These are phyloP conservation scores for Lasiodiplodia hormozganensis DNA, from an alignment of 2,329 filamentous ascomycete species.

Conservation along the genomic window DNA sequence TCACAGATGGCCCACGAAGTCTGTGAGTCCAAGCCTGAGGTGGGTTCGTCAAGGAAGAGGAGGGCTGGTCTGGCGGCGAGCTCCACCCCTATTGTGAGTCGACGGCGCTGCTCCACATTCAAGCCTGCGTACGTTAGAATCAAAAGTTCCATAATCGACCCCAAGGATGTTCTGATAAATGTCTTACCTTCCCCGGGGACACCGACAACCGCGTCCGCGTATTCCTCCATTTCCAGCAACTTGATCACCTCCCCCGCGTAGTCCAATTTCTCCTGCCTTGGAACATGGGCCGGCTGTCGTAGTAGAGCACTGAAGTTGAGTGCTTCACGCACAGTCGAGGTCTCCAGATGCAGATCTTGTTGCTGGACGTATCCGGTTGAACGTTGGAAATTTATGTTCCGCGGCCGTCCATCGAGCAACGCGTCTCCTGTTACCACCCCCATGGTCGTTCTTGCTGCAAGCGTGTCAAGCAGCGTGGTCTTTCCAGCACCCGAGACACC, in stretches of 20 bases:
- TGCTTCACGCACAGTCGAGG: conserved; percentile 86
- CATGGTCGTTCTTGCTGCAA: conserved; percentile 86
- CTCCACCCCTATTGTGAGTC: conserved; percentile 94
- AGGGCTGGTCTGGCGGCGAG: conserved; percentile 89
- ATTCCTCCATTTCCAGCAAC: conserved; percentile 87
- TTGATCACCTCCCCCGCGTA: conserved; percentile 93
- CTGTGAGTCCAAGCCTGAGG: conserved; percentile 90
- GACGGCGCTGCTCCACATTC: conserved; percentile 70
- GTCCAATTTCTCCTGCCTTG: conserved; percentile 77
- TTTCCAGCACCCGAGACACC: conserved; percentile 93
- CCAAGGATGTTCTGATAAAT: not conserved
- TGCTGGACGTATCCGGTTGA: conserved; percentile 94
- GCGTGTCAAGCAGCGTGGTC: conserved; percentile 84
- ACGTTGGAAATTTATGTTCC: conserved; percentile 84
- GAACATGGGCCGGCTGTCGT: conserved; percentile 78
- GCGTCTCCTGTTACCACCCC: conserved; percentile 88
- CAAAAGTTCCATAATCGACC: not conserved
- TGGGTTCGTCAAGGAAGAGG: conserved; percentile 93
- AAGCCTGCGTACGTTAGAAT: conserved; percentile 38
- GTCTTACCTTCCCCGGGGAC: conserved; percentile 78
- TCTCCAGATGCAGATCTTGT: conserved; percentile 86
- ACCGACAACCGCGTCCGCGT: conserved; percentile 89
- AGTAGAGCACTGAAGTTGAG: conserved; percentile 85
- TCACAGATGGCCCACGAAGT: conserved; percentile 92
- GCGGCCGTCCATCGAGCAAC: conserved; percentile 76